Base-by-base conservation (phyloP, 352 stramenopile species). In the Pythium graminicola region DNA sequence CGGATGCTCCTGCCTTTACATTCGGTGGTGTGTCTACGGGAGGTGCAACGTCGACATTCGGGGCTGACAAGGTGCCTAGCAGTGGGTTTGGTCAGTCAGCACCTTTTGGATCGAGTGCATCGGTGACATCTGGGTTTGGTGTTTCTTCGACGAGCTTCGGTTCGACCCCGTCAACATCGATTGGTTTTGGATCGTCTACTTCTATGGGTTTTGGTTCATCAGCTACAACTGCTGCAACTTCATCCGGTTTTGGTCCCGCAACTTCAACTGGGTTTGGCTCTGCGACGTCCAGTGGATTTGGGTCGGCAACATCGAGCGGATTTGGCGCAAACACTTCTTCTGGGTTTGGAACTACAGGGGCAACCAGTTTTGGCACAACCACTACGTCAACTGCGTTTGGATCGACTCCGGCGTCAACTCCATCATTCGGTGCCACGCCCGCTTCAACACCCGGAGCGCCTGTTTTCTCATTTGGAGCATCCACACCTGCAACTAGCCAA, bases 381-480 rank as follows among this genome's bases (percentile, higher is more conserved):
- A 56, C 64, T 20, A 50, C 28, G 2, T 65, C 69, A 1, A 70
- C 63, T 44, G 39, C 64, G 10, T 78, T 83, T 40, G 69, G 72
- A 27, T 61, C 62, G 22, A 66, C 62, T 33, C 50, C 67, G 13
- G 50, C 69, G 11, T 36, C 60, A 44, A 64, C 65, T 13, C 54
- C 75, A 11, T 64, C 50, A 2, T 86, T 86, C 22, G 54, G 60
- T 20, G 62, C 57, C 14, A 72, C 58, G 19, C 70, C 71, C 44
- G 31, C 65, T 0, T 47, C 66, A 1, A 60, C 59, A 49, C 38
- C 67, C 13, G 57, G 36, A 39, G 63, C 59, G 8, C 48, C 59
- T 48, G 60, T 65, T 10, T 67, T 67, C 33, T 46, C 60, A 27
- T 68, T 68, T 32, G 55, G 57, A 27, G 40, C 45, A 13, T 60